Base-by-base conservation (phyloP, 2,329 filamentous ascomycete genomes). In the Capronia coronata region DNA sequence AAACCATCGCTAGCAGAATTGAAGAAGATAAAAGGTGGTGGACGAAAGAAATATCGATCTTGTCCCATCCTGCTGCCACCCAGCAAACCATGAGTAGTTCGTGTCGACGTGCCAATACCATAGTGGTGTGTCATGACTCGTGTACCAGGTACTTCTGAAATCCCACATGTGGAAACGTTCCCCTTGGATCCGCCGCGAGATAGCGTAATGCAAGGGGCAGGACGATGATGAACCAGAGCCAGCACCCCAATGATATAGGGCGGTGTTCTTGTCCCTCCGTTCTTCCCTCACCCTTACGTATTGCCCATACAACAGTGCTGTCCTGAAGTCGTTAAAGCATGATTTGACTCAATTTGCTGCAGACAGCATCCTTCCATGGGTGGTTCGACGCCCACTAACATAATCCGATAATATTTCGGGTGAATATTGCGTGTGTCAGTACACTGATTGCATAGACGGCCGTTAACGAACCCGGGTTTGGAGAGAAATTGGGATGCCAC, bases 401-500 rank as follows among this genome's bases (percentile, higher is more conserved):
- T 34, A 5, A 16, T 34, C 30, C 5, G 30, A 2, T 34, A 34
- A 8, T 5, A 34, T 11, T n/a, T 34, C 13, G 30, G 14, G 30
- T 34, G n/a, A n/a, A n/a, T n/a, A 39, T 39, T 21, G 19, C 7
- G 13, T 35, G 32, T 35, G n/a, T 7, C 5, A 18, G 32, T 5
- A 35, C 32, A 35, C 5, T n/a, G 32, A 4, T 39, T 21, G 37
- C 18, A 39, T 13, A 39, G 37, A 35, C n/a, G n/a, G n/a, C 35
- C 21, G 30, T 52, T 42, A 53, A 29, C 54, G 54, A 10, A 23
- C 42, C 21, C 54, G 54, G 41, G 50, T 14, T 16, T 51, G 45
- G 7, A 56, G 46, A 30, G 48, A 16, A 42, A 56, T 56, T 3
- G 54, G 51, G 13, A 54, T 54, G 23, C 48, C 44, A 18, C 40